Conservation (phyloP, 352 stramenopile genomes). For the Pythium aristosporum region DNA sequence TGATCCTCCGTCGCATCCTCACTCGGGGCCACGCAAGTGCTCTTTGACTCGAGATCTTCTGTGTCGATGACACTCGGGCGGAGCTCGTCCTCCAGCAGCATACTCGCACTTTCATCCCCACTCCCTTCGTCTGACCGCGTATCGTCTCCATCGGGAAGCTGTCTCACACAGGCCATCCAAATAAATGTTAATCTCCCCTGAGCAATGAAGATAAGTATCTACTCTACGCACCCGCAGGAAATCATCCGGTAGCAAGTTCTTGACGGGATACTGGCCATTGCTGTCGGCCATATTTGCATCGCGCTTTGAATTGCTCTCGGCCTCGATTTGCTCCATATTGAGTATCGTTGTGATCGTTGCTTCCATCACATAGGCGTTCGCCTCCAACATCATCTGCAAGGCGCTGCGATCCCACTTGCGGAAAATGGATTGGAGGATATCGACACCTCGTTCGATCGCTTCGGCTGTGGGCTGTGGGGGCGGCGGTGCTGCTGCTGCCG, state of each 20-base stretch:
- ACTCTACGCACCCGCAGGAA: conserved; percentile 58
- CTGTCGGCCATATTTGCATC: conserved; percentile 1
- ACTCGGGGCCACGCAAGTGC: conserved; percentile 4
- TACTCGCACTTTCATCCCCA: conserved; percentile 36
- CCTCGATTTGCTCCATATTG: conserved; percentile 69
- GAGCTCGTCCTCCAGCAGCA: conserved; percentile 18
- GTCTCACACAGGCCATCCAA: conserved; percentile 3
- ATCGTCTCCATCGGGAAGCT: conserved; percentile 57
- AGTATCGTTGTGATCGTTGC: conserved; percentile 77
- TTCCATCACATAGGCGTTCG: conserved; percentile 79
- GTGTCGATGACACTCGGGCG: conserved; percentile 38
- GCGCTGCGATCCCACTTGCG: conserved; percentile 70
- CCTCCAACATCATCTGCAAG: conserved; percentile 71
- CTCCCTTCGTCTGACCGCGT: conserved; percentile 29
- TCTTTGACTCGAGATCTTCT: conserved; percentile 55
- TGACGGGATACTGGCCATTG: conserved; percentile 40
- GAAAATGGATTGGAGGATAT: conserved; percentile 83
- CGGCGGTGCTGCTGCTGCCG: conserved; percentile 8
- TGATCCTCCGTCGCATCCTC: conserved; percentile 35
- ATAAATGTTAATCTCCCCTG: background rate
- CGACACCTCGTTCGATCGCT: conserved; percentile 55
- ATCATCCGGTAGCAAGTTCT: conserved; percentile 75
- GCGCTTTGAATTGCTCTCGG: conserved; percentile 26
- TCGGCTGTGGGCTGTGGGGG: conserved; percentile 36
- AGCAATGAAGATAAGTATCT: background rate